These are phyloP conservation scores for Didymella pinodella DNA, from an alignment of 2,329 filamentous ascomycete species.

Conservation along the genomic window DNA sequence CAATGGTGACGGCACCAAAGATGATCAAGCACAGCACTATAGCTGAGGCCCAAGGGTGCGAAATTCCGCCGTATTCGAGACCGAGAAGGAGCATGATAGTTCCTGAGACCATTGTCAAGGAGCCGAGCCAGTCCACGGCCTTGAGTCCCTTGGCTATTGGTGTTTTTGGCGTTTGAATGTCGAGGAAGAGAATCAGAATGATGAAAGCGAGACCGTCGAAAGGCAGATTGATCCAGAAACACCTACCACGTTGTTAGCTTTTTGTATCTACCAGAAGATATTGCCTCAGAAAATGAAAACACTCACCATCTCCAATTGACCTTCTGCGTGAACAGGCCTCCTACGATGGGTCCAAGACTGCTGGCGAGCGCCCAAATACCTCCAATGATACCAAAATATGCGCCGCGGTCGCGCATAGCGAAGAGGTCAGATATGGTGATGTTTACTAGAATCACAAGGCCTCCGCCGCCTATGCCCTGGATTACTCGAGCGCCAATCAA, in stretches of 20 bases:
- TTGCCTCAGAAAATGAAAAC: background rate
- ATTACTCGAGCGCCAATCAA: conserved; percentile 68
- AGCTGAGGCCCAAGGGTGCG: conserved; percentile 76
- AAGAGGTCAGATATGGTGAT: conserved; percentile 71
- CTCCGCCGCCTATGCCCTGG: conserved; percentile 70
- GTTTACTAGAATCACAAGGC: conserved; percentile 69
- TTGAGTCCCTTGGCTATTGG: conserved; percentile 68
- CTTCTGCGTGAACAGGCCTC: conserved; percentile 70
- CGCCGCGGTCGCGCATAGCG: conserved; percentile 64
- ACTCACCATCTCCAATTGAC: conserved; percentile 66
- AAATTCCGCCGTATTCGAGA: conserved; percentile 81
- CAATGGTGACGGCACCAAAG: conserved; percentile 71
- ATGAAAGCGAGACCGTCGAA: conserved; percentile 67
- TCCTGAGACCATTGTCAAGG: conserved; percentile 73
- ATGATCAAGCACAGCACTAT: conserved; percentile 80
- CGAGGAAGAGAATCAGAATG: conserved; percentile 66
- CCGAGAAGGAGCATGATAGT: conserved; percentile 88
- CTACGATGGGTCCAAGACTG: conserved; percentile 71
- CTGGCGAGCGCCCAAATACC: conserved; percentile 72
- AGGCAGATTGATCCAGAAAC: conserved; percentile 69
- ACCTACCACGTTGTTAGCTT: conserved; percentile 43
- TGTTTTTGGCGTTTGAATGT: conserved; percentile 72
- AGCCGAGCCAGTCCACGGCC: conserved; percentile 72
- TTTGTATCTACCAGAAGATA: background rate
- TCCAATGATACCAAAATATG: conserved; percentile 71